Base-by-base conservation (phyloP, 768 basidiomycete genomes). In the Holtermannia corniformis region DNA sequence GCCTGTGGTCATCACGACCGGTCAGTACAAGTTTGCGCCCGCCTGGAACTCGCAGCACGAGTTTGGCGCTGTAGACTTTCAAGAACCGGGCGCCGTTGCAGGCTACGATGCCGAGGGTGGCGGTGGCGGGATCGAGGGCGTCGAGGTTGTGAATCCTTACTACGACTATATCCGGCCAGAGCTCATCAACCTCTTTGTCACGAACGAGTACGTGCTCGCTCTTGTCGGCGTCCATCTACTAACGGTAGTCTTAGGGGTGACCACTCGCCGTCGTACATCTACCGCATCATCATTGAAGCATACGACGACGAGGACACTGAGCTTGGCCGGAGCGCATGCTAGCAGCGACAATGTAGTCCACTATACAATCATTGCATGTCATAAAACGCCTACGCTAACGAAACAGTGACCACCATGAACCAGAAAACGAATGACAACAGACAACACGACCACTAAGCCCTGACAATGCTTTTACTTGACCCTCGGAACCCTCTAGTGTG, bases 91-190 rank as follows among this genome's bases (percentile, higher is more conserved):
- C 20, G 50, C 58, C 16, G 68, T 72, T 3, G 43, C 65, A 21
- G 57, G 90, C 86, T 75, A 85, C 86, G 55, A 49, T 21, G 59
- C 44, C 81, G 82, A 68, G 28, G 63, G 66, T 7, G 51, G 80
- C 78, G 26, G 81, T 84, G 49, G 76, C 75, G 40, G 84, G 81
- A 81, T 86, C 41, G 85, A 91, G 57, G 86, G 85, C 60, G 88
- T 92, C 13, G 89, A 95, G 60, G 89, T 93, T 7, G 76, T 92
- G 43, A 93, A 92, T 68, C 91, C 92, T n/a, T 89, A 87, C 70
- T 97, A 86, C 68, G 95, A 99, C 73, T 92, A 93, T 72, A 86
- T 99, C 40, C 79, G 82, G 49, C 91, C 91, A 20, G 91, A 96
- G 67, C 74, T 96, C 58, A 81, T 99, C 51, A 85, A 90, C 66